A percentile compares a stretch with the other conserved stretches of the same genome.
These are phyloP conservation scores for Nakazawaea sp. DNA, from an alignment of 805 yeast species.

Conservation along the genomic window DNA sequence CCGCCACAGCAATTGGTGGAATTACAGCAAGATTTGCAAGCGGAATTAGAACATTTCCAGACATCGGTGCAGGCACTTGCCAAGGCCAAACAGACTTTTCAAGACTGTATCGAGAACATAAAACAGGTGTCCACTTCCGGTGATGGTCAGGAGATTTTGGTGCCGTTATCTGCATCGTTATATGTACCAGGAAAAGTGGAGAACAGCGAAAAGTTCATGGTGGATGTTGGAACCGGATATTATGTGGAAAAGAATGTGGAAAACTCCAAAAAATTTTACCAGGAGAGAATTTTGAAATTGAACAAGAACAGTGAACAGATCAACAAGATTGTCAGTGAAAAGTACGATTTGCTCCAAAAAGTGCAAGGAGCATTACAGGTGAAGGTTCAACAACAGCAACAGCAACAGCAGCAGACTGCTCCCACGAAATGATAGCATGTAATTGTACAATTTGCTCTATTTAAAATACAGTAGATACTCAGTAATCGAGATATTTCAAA, in stretches of 20 bases:
- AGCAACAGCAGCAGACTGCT: constrained; percentile 11
- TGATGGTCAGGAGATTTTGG: constrained; percentile 51
- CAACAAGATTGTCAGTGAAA: constrained; percentile 68
- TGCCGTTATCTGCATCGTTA: constrained; percentile 84
- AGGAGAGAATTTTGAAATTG: constrained; percentile 65
- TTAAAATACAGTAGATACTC: neutral
- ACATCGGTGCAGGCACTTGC: constrained; percentile 78
- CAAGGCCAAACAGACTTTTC: constrained; percentile 75
- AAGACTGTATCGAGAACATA: constrained; percentile 72
- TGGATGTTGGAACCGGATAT: constrained; percentile 96
- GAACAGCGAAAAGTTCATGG: constrained; percentile 64
- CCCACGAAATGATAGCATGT: neutral
- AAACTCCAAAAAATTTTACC: constrained; percentile 68
- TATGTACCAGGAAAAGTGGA: constrained; percentile 81
- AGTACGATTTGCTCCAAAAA: constrained; percentile 54
- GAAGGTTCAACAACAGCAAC: constrained; percentile 42
- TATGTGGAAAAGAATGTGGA: constrained; percentile 71
- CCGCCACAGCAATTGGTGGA: constrained; percentile 81
- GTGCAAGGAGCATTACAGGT: constrained; percentile 52
- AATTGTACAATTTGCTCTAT: neutral
- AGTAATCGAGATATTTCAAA: constrained; percentile 19
- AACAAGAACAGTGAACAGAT: constrained; percentile 68
- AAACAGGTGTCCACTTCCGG: constrained; percentile 31
- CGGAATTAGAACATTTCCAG: constrained; percentile 80
- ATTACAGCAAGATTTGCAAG: constrained; percentile 75